phyloP scores from a whole-genome alignment of 768 basidiomycete genomes.

The Trametes maxima region DNA sequence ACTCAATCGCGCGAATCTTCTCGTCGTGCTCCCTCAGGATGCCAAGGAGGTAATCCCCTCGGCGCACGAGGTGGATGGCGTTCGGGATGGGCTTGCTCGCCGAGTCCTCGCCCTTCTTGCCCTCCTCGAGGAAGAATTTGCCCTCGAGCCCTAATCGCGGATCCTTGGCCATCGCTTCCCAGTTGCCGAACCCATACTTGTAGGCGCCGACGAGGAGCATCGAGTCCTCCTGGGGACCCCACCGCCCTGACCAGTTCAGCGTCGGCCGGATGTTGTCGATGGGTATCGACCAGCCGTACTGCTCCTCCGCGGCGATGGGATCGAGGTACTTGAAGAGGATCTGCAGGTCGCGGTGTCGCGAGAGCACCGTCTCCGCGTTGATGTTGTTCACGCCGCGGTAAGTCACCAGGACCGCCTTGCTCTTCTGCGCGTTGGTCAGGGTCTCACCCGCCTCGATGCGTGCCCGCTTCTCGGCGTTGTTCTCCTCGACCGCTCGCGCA shows the following conservation, averaged over 20 bases:
- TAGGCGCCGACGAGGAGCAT: constrained; percentile 94
- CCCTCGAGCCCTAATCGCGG: constrained; percentile 77
- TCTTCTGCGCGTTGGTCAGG: constrained; percentile 90
- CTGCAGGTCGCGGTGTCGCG: constrained; percentile 84
- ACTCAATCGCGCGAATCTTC: constrained; percentile 88
- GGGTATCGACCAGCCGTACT: constrained; percentile 85
- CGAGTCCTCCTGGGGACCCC: constrained; percentile 91
- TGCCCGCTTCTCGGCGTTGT: constrained; percentile 76
- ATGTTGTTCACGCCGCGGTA: constrained; percentile 90
- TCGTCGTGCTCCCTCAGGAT: constrained; percentile 87
- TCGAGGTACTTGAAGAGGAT: constrained; percentile 82
- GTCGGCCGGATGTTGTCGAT: constrained; percentile 93
- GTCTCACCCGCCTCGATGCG: constrained; percentile 84
- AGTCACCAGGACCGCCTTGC: constrained; percentile 93
- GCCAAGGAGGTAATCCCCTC: constrained; percentile 91
- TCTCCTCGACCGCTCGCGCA: constrained; percentile 78
- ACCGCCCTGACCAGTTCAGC: constrained; percentile 94
- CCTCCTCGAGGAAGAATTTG: constrained; percentile 98
- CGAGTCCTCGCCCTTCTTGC: constrained; percentile 89
- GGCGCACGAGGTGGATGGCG: constrained; percentile 95
- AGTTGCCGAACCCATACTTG: constrained; percentile 92
- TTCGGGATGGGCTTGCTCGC: constrained; percentile 90
- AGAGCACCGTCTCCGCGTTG: constrained; percentile 96
- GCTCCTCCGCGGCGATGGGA: constrained; percentile 61
- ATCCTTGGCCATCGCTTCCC: constrained; percentile 96